A percentile compares a stretch with the other conserved stretches of the same genome.
phyloP scores from a whole-genome alignment of 1,284 basidiomycete species.

The Meripilus lineatus region DNA sequence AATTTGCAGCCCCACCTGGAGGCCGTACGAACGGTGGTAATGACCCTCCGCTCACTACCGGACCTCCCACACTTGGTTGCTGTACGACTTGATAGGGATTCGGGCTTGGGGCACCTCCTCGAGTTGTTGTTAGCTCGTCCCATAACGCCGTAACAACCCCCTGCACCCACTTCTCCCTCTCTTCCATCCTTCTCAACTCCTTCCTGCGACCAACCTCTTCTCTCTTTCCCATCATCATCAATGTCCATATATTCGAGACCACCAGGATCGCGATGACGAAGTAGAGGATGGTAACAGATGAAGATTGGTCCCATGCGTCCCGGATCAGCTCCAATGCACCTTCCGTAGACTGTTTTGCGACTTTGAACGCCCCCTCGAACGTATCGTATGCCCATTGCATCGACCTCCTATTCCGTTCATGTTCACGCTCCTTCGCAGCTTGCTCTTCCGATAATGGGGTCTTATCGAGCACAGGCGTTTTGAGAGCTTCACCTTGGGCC shows the following conservation, averaged over 20 bases:
- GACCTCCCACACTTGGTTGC: conserved; percentile 4
- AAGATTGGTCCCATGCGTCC: conserved; percentile 72
- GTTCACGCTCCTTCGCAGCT: conserved; percentile 49
- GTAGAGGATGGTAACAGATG: conserved; percentile 63
- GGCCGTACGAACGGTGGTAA: conserved; percentile 17
- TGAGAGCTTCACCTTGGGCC: conserved; percentile 16
- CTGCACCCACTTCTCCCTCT: conserved; percentile 71
- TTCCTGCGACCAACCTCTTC: conserved; percentile 52
- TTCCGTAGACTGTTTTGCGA: conserved; percentile 61
- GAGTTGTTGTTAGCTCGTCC: conserved; percentile 59
- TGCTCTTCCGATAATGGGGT: conserved; percentile 25
- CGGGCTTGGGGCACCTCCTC: conserved; percentile 14
- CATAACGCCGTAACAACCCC: conserved; percentile 61
- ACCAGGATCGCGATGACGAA: conserved; percentile 70
- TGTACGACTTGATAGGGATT: too few species aligned
- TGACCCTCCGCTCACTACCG: conserved; percentile 2
- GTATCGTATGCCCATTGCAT: conserved; percentile 87
- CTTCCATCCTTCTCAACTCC: conserved; percentile 53
- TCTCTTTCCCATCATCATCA: conserved; percentile 48
- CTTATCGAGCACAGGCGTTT: conserved; percentile 8
- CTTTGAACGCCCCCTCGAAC: conserved; percentile 66
- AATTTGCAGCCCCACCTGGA: conserved; percentile 22
- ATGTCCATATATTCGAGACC: conserved; percentile 74
- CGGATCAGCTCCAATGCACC: conserved; percentile 70
- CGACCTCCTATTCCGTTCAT: conserved; percentile 62